Base-by-base conservation (phyloP, 148 eudicot genomes). In the Arctostaphylos glauca region DNA sequence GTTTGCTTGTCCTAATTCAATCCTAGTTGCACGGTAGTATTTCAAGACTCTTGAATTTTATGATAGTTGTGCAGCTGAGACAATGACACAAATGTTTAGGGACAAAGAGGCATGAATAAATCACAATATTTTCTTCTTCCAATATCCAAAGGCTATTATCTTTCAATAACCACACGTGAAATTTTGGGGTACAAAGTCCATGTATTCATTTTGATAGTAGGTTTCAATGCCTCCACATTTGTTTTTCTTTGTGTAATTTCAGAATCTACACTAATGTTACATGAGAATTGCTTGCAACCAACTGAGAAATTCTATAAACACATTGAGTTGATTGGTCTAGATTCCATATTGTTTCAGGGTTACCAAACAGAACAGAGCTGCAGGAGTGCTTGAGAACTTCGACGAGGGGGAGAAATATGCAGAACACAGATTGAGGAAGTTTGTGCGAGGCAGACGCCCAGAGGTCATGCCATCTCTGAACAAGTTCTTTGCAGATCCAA, bases 371-470 rank as follows among this genome's bases (percentile, higher is more conserved):
- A 91, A 91, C 46, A 89, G 94, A 80, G 72, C 89, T 47, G 93
- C 94, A 7, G 94, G 97, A 78, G 81, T 93, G 16, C 84, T 93
- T 50, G 93, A 91, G 3, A 93, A 93, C 86, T 85, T 79, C 72
- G 87, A 84, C 0, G 94, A 93, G 88, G 97, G 94, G 23, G 85
- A 91, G 82, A 89, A 67, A 19, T 91, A 91, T 25, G 80, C 87
- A 7, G 88, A 93, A 52, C 92, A 93, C 84, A 74, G 64, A 14
- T 50, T 93, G n/a, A 88, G 93, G 84, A 93, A 87, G 83, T 89
- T 62, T n/a, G 76, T 88, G 43, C 90, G 93, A 49, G 87, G 89
- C 56, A 88, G 82, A 83, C 8, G 84, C 2, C 88, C 91, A 1
- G 90, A 90, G 78, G 84, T 91, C 84, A 89, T 90, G 92, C 93